phyloP scores from a whole-genome alignment of 1,284 basidiomycete species.

The Cryptococcus hybrid region DNA sequence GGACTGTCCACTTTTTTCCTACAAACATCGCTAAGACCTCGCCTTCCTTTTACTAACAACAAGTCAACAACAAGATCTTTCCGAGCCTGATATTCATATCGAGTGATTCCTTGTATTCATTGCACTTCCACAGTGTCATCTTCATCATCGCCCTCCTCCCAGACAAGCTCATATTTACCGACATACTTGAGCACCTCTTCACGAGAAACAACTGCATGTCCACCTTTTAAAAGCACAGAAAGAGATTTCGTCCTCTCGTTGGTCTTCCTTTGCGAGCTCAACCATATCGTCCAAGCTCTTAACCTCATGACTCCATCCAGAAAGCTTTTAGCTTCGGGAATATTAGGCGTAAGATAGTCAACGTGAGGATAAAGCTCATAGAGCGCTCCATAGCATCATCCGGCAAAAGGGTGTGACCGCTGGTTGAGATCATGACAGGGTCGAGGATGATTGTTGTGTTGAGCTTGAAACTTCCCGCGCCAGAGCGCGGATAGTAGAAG shows the following conservation, averaged over 20 bases:
- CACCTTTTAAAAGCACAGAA: constrained; percentile 79
- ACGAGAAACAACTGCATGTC: constrained; percentile 62
- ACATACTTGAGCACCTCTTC: constrained; percentile 51
- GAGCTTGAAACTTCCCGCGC: constrained; percentile 30
- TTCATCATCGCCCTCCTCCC: constrained; percentile 25
- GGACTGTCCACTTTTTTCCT: constrained; percentile 65
- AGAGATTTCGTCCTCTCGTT: constrained; percentile 57
- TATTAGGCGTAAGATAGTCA: constrained; percentile 81
- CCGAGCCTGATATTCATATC: background rate
- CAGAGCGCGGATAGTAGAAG: constrained; percentile 49
- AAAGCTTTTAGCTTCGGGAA: constrained; percentile 70
- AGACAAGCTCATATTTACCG: constrained; percentile 16
- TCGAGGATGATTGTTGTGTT: constrained; percentile 67
- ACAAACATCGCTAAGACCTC: constrained; percentile 59
- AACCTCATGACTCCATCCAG: background rate
- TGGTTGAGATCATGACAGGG: constrained; percentile 91
- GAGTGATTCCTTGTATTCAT: constrained; percentile 13
- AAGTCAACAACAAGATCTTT: constrained; percentile 72
- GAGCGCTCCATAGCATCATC: constrained; percentile 63
- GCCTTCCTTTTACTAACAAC: constrained; percentile 53
- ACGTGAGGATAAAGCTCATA: constrained; percentile 71
- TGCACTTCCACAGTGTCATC: constrained; percentile 25
- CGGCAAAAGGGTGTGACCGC: constrained; percentile 76
- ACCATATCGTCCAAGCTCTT: constrained; percentile 67
- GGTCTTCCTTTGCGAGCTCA: constrained; percentile 59